A percentile compares a stretch with the other conserved stretches of the same genome.
phyloP scores from a whole-genome alignment of 106 monocot genomes.

The Dendrobium catenatum region DNA sequence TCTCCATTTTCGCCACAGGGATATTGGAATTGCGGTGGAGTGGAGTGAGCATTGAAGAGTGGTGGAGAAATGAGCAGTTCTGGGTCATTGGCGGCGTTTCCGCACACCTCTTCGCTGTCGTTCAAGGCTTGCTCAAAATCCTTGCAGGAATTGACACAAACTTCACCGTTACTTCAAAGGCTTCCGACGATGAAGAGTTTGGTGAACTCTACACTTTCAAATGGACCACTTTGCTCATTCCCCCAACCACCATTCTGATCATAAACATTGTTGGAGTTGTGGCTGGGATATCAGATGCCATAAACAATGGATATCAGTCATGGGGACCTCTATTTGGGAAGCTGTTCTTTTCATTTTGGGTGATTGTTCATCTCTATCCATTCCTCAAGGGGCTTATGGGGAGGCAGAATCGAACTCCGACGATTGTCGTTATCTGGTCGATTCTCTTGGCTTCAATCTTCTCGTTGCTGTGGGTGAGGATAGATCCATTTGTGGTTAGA shows the following conservation, averaged over 20 bases:
- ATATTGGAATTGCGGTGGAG: constrained; percentile 71
- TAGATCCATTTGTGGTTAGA: constrained; percentile 61
- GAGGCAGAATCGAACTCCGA: constrained; percentile 82
- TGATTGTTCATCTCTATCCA: constrained; percentile 85
- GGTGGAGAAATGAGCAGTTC: constrained; percentile 82
- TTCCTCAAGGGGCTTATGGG: constrained; percentile 95
- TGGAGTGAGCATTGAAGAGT: constrained; percentile 83
- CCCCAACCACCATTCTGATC: constrained; percentile 69
- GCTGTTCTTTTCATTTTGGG: constrained; percentile 90
- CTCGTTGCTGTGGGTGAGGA: constrained; percentile 89
- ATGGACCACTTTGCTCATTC: constrained; percentile 86
- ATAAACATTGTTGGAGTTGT: constrained; percentile 26
- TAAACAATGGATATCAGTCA: too few species aligned
- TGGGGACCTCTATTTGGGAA: constrained; percentile 46
- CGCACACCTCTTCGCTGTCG: constrained; percentile 61
- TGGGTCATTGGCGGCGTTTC: constrained; percentile 88
- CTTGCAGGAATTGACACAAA: constrained; percentile 71
- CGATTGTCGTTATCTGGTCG: constrained; percentile 89
- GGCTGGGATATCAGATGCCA: too few species aligned
- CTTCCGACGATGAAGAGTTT: constrained; percentile 47
- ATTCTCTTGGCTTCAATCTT: constrained; percentile 80
- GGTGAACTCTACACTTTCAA: constrained; percentile 81
- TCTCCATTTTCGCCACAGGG: constrained; percentile 71
- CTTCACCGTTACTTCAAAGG: constrained; percentile 34
- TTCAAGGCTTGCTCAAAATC: constrained; percentile 71